A percentile compares a stretch with the other conserved stretches of the same genome.
These are phyloP conservation scores for Trichoderma orchidacearum DNA, from an alignment of 495 filamentous ascomycete species.

Conservation along the genomic window DNA sequence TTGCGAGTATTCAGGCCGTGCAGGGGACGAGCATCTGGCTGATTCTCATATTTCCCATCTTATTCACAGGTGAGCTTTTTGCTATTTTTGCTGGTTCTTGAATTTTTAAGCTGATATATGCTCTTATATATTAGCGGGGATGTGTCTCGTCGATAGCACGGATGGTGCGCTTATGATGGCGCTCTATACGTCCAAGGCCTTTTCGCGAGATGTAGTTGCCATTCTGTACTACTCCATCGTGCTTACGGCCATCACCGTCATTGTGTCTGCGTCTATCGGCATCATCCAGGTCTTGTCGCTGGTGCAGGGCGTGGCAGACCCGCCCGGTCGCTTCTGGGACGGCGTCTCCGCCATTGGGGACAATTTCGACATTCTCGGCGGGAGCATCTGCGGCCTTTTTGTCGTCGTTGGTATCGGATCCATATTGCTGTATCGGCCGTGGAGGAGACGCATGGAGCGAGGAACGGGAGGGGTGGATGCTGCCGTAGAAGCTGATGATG, in stretches of 20 bases:
- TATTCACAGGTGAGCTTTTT: constrained; percentile 62
- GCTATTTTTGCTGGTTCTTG: neutral
- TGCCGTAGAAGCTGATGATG: neutral
- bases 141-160: constrained; percentile 81
- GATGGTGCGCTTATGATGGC: constrained; percentile 94
- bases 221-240: constrained; percentile 93
- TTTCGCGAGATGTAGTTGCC: constrained; percentile 66
- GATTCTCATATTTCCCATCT: constrained; percentile 78
- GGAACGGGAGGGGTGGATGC: neutral
- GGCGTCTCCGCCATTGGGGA: constrained; percentile 64
- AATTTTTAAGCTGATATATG: neutral
- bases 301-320: constrained; percentile 57
- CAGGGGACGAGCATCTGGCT: constrained; percentile 86
- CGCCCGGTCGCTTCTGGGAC: constrained; percentile 72
- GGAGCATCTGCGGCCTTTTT: constrained; percentile 71
- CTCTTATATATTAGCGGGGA: constrained; percentile 43
- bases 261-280: constrained; percentile 77
- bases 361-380: constrained; percentile 78
- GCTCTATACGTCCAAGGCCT: constrained; percentile 66
- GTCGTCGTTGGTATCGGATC: constrained; percentile 59
- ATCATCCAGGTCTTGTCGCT: constrained; percentile 72
- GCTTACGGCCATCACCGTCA: constrained; percentile 71
- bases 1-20: constrained; percentile 72
- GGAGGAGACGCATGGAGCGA: constrained; percentile 38
- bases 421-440: constrained; percentile 60